phyloP scores from a whole-genome alignment of 2,329 filamentous ascomycete species.

The Neospermospora avenae region DNA sequence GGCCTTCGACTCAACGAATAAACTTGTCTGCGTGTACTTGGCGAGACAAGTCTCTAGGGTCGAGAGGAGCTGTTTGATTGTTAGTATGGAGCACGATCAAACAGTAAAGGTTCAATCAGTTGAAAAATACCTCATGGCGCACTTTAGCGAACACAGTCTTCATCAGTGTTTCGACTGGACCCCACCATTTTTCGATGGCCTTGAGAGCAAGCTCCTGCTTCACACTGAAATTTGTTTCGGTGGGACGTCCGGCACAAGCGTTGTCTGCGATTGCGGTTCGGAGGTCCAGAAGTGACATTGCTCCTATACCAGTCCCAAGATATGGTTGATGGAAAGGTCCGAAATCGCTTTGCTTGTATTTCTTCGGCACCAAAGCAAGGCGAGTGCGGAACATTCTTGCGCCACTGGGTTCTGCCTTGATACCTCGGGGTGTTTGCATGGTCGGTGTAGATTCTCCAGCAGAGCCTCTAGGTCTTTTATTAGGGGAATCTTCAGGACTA shows the following conservation, averaged over 20 bases:
- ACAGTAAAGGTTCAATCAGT: too few species aligned
- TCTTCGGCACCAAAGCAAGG: neutral
- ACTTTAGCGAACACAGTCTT: slow-evolving; percentile 47
- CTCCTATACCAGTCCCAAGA: slow-evolving; percentile 4
- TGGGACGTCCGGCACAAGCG: slow-evolving; percentile 55
- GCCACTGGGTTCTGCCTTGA: neutral
- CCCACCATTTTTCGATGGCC: slow-evolving; percentile 53
- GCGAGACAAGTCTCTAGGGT: slow-evolving; percentile 10
- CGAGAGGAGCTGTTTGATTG: slow-evolving; percentile 15
- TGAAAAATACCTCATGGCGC: slow-evolving; percentile 29
- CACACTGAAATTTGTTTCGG: slow-evolving; percentile 56
- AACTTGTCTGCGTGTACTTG: slow-evolving; percentile 13
- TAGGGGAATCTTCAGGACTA: neutral
- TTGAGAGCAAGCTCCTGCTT: slow-evolving; percentile 55
- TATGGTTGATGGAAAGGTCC: slow-evolving; percentile 12
- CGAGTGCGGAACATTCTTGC: slow-evolving; percentile 42
- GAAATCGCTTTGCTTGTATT: neutral
- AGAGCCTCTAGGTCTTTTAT: neutral
- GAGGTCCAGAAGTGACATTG: slow-evolving; percentile 40
- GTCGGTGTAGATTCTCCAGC: neutral
- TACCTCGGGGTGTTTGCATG: neutral
- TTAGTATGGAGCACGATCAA: slow-evolving; percentile 8
- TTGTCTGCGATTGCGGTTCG: slow-evolving; percentile 52
- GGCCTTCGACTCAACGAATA: slow-evolving; percentile 11
- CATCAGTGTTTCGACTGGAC: slow-evolving; percentile 45